phyloP scores from a whole-genome alignment of 352 stramenopile genomes.

The Hyaloperonospora brassicae region DNA sequence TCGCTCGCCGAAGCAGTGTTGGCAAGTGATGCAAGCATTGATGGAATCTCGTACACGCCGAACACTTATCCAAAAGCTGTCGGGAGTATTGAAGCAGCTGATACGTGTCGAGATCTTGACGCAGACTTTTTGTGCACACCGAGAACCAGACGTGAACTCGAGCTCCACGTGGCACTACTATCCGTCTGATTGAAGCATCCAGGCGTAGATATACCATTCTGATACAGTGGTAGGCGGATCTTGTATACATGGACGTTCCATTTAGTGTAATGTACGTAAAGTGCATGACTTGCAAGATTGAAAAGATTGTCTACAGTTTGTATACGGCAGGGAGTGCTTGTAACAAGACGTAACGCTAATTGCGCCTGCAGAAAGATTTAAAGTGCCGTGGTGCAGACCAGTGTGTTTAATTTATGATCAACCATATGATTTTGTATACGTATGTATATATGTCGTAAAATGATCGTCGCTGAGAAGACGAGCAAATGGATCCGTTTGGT shows the following conservation, averaged over 20 bases:
- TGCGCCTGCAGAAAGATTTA: background rate
- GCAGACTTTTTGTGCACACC: no score
- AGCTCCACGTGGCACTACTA: no score
- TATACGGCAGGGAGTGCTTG: constrained; percentile 11
- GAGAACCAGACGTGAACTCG: no score
- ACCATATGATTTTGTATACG: background rate
- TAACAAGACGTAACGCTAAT: background rate
- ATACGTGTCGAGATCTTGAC: no score
- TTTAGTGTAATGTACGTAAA: background rate
- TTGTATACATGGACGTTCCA: constrained; percentile 8
- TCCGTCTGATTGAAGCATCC: no score
- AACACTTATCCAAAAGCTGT: no score
- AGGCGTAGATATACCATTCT: background rate
- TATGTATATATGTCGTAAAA: background rate
- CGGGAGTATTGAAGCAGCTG: no score
- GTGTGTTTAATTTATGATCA: background rate
- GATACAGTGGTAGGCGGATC: background rate
- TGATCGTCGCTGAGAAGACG: constrained; percentile 4
- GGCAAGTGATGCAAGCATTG: no score
- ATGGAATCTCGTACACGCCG: no score
- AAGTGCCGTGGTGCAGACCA: constrained; percentile 1
- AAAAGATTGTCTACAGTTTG: constrained; percentile 16
- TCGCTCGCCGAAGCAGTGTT: no score
- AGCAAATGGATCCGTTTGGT: background rate
- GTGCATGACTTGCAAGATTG: constrained; percentile 6